Base-by-base conservation (phyloP, 768 basidiomycete species). In the Agaricus blazei region DNA sequence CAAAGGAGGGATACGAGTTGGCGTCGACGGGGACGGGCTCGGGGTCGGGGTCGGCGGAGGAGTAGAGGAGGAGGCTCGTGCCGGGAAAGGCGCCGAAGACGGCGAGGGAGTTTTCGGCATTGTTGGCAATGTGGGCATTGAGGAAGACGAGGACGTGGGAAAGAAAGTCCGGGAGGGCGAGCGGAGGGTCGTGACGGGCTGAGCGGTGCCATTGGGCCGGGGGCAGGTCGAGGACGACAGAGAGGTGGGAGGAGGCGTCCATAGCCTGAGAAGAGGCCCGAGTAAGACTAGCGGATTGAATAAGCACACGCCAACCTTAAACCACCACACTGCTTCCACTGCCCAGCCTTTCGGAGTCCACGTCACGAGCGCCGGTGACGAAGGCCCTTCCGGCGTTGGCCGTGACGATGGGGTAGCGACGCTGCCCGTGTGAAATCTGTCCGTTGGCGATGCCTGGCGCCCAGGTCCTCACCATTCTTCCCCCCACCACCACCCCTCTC, bases 61-160 rank as follows among this genome's bases (percentile, higher is more conserved):
- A 82, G 68, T 90, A 93, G 34, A 95, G 79, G 73, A 93, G 76
- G 44, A 84, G 74, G 92, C 90, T 93, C 69, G 85, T 86, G 23
- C 83, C 84, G 1, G 90, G 90, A 46, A 93, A 76, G 4, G 95
- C 96, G 7, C 84, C 96, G 66, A 93, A 96, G 53, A 98, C 89
- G 5, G 93, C 90, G 38, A 99, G 77, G 3, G 89, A 82, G 66
- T 99, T 99, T 68, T 96, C 94, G 72, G 94, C 88, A 60, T 87
- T 84, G 59, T 84, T 81, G 1, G 94, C 94, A 58, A 98, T 80
- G 71, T 98, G 94, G 3, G 93, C 83, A 65, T 99, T 98, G 64
- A 96, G 75, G 64, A 98, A 96, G 29, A 90, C 87, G 55, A 98
- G 80, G 27, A 97, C 74, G 63, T 93, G 90, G 2, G 90, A 83